phyloP scores from a whole-genome alignment of 2,329 filamentous ascomycete species.

The Cadophora gregata region DNA sequence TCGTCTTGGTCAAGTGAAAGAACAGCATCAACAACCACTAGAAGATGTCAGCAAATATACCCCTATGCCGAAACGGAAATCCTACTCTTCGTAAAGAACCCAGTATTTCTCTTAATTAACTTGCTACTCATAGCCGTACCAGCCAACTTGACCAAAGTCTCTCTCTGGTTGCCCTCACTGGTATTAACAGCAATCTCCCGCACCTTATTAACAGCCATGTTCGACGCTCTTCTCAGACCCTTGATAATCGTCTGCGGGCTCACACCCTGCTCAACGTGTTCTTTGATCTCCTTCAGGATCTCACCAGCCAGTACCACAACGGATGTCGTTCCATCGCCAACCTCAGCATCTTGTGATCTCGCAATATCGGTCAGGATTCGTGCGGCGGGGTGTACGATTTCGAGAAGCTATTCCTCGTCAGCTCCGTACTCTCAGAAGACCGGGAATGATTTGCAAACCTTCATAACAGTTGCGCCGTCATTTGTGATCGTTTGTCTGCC shows the following conservation, averaged over 20 bases:
- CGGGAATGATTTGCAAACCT: slow-evolving; percentile 58
- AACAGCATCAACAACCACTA: slow-evolving; percentile 98
- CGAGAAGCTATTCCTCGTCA: slow-evolving; percentile 72
- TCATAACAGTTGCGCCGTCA: slow-evolving; percentile 99
- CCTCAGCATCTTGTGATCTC: slow-evolving; percentile 97
- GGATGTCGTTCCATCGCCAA: slow-evolving; percentile 96
- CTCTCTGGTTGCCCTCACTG: slow-evolving; percentile 80
- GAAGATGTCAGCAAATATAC: slow-evolving; percentile 41
- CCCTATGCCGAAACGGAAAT: background rate
- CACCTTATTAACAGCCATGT: slow-evolving; percentile 97
- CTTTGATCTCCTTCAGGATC: slow-evolving; percentile 95
- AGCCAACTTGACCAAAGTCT: slow-evolving; percentile 88
- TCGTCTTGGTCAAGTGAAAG: slow-evolving; percentile 95
- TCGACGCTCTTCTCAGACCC: slow-evolving; percentile 84
- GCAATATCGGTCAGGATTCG: slow-evolving; percentile 98
- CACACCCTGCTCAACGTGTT: slow-evolving; percentile 94
- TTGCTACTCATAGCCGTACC: slow-evolving; percentile 99
- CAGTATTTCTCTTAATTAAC: slow-evolving; percentile 95
- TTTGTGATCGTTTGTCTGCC: slow-evolving; percentile 98
- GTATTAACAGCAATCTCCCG: slow-evolving; percentile 95
- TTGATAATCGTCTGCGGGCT: slow-evolving; percentile 98
- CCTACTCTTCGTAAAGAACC: slow-evolving; percentile 96
- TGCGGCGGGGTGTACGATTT: slow-evolving; percentile 97
- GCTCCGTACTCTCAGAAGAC: slow-evolving; percentile 20
- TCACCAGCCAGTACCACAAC: slow-evolving; percentile 98